A percentile compares a stretch with the other conserved stretches of the same genome.
phyloP scores from a whole-genome alignment of 2,329 filamentous ascomycete species.

The Fusarium newnesense region DNA sequence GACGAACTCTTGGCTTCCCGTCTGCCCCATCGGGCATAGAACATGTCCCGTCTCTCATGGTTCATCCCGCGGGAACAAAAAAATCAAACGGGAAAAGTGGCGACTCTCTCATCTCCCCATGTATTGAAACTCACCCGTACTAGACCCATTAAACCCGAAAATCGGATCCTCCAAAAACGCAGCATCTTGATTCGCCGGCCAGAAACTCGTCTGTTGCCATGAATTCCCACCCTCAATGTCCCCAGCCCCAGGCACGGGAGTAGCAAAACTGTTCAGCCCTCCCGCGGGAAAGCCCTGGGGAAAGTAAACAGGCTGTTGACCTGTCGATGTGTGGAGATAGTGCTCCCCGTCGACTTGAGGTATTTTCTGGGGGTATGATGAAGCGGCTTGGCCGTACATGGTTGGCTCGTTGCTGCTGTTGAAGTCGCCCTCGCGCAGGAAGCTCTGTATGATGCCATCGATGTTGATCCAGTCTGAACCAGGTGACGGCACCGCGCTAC shows the following conservation, averaged over 20 bases:
- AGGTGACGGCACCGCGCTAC: constrained; percentile 5
- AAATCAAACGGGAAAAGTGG: not conserved
- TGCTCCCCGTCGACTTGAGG: constrained; percentile 11
- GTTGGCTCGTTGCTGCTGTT: not conserved
- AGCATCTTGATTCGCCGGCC: constrained; percentile 15
- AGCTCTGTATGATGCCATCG: constrained; percentile 52
- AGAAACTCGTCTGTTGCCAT: constrained; percentile 17
- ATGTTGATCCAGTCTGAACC: constrained; percentile 47
- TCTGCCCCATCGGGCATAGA: not conserved
- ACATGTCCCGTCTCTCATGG: not conserved
- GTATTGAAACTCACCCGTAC: constrained; percentile 41
- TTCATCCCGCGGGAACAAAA: not conserved
- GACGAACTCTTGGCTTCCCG: not conserved
- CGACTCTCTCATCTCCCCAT: constrained; percentile 5
- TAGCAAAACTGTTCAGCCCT: not conserved
- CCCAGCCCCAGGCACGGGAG: not conserved
- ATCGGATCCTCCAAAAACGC: constrained; percentile 44
- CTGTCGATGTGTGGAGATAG: constrained; percentile 6
- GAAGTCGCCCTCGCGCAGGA: constrained; percentile 41
- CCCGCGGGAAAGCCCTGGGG: constrained; percentile 21
- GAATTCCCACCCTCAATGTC: constrained; percentile 8
- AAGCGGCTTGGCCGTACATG: not conserved
- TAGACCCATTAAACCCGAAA: constrained; percentile 48
- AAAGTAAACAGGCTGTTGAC: constrained; percentile 10
- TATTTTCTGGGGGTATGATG: constrained; percentile 4